Base-by-base conservation (phyloP, 345 rosid genomes). In the Cardamine chenopodiifolia region DNA sequence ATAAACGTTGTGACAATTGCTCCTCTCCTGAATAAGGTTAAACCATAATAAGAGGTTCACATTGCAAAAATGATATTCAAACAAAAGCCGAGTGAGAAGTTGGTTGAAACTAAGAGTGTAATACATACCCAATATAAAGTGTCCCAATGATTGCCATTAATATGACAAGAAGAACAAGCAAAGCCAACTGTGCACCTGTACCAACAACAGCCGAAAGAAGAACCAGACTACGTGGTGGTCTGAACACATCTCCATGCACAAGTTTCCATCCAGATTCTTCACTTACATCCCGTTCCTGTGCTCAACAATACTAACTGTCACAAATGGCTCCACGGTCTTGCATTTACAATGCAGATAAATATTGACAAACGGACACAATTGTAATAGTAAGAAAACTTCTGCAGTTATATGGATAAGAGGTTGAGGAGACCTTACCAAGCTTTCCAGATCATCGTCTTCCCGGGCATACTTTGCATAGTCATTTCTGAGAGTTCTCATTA, bases 251-350 rank as follows among this genome's bases (percentile, higher is more conserved):
- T 0, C 98, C 98, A 65, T 92, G 98, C 67, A 92, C 98, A 78
- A 92, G 93, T 83, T 92, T 92, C 98, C 98, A 92, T 56, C 98
- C 98, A 73, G 98, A 88, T 80, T 92, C 98, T 82, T 92, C 98
- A 74, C 90, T 90, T 66, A 89, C 98, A 84, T 92, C 98, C 63
- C 98, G 88, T 85, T 92, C 98, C 98, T 92, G 86, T 14, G 31
- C 31, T 63, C 55, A 59, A 57, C 68, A 47, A 48, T 49, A 31
- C 39, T 32, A 25, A 69, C 10, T 45, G 66, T 64, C 68, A 80
- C 49, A 75, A 74, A 40, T 55, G 26, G 42, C 32, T 58, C 40
- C 34, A 60, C 40, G 48, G 47, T 32, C 31, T 60, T 56, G 17
- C 37, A 45, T n/a, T 65, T 26, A 17, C 48, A 44, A n/a, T 45